Base-by-base conservation (phyloP, 306 rosid species). In the Citrullus colocynthis region DNA sequence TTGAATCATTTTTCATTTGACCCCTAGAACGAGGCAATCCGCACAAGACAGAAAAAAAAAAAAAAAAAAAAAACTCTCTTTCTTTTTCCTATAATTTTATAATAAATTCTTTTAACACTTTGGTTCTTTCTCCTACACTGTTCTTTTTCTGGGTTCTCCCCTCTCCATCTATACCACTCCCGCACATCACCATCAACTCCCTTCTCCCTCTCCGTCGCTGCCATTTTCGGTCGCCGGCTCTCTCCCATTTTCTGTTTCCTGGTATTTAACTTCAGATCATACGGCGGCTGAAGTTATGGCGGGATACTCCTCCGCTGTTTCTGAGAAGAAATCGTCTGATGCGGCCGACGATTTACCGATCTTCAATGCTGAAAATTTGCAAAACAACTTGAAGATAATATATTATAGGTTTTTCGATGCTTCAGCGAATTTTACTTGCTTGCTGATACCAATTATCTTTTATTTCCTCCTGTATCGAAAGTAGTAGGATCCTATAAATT, bases 361-460 rank as follows among this genome's bases (percentile, higher is more conserved):
- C 78, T 90, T 90, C 78, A 92, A 89, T 86, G 88, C 91, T 34
- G 99, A 95, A 87, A 92, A 90, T 85, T 78, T 95, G 93, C 99
- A 92, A 81, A 89, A 86, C 88, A 92, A 95, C 88, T 82, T 92
- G 89, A 95, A 92, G 73, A 71, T 81, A 30, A 87, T 95, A 78
- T 88, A 89, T 83, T 90, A 95, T 93, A 95, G 97, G 99, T 95
- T 83, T 83, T 90, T 78, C 81, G 75, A 82, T 37, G 74, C 75
- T 9, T 44, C 12, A 55, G 34, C 9, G 21, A 74, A 4, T 13
- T 44, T 14, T 55, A 34, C 65, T 17, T 54, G n/a, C 12, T 75
- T 13, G 52, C 3, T 74, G 54, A 39, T 67, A 11, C 34, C 54
- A 10, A 41, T 67, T 10, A 8, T 41, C 9, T 41, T 66, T 37